Base-by-base conservation (phyloP, 2,329 filamentous ascomycete species). In the Fusarium sp. region DNA sequence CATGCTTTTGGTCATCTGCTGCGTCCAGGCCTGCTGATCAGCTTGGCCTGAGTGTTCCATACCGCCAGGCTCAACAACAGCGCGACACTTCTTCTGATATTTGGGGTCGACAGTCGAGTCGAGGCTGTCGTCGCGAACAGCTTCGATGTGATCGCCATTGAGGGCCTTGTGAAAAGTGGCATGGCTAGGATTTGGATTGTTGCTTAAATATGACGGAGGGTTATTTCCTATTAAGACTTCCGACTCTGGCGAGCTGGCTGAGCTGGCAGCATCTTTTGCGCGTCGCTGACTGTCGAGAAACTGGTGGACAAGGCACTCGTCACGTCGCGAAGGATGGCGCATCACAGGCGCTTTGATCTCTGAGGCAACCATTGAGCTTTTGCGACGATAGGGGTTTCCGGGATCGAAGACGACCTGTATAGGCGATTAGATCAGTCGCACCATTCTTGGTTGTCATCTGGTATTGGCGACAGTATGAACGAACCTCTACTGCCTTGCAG, bases 241-340 rank as follows among this genome's bases (percentile, higher is more conserved):
- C 13, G 76, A 76, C 49, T 77, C 77, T 38, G 74, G 74, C 52
- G 77, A 78, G 67, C 72, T 80, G 46, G 74, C 65, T 42, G 68
- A 79, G 67, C 72, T 80, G 44, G 73, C 69, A 35, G 69, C 74
- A 64, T 79, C 70, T 46, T 79, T 79, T 59, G 72, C 80, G 23
- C 79, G 81, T 61, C 85, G 84, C 77, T 92, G 89, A 52, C 82
- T 86, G 60, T 92, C 89, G 69, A 92, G 85, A 57, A 92, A 86
- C 64, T 91, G 88, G 78, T 93, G 91, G 37, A 92, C 90, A 42
- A 92, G 85, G 74, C 90, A 92, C 77, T 90, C 88, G 18, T 88
- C 87, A 40, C 80, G 80, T n/a, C 74, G 80, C 75, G 46, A 79
- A 76, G 57, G 71, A 10, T 47, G 69, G 33, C 66, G 72, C 53